phyloP scores from a whole-genome alignment of 2,329 filamentous ascomycete species.

The Cyanodermella asteris region DNA sequence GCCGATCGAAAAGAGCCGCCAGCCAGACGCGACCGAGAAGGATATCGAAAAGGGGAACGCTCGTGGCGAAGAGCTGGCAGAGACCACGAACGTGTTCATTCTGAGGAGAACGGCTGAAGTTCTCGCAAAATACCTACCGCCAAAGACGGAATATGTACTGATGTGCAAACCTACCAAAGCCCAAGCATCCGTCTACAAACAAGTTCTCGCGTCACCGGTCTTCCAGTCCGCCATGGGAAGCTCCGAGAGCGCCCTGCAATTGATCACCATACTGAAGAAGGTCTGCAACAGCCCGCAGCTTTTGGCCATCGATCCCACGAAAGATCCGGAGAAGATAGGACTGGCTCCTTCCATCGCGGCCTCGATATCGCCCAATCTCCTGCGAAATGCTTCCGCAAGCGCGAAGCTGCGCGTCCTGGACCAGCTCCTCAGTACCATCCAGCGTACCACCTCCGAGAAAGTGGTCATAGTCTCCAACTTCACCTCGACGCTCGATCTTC shows the following conservation, averaged over 20 bases:
- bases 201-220: constrained; percentile 40
- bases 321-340: constrained; percentile 23
- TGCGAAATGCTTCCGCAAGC: constrained; percentile 34
- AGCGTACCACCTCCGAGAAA: constrained; percentile 41
- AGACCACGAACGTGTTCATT: constrained; percentile 41
- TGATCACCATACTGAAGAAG: constrained; percentile 54
- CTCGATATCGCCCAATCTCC: constrained; percentile 31
- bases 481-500: constrained; percentile 47
- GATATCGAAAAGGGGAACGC: constrained; percentile 43
- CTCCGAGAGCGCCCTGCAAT: constrained; percentile 39
- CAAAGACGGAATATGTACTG: constrained; percentile 45
- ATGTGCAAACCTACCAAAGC: constrained; percentile 40
- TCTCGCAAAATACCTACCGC: constrained; percentile 41
- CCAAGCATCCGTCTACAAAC: constrained; percentile 39
- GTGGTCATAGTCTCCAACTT: constrained; percentile 59
- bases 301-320: constrained; percentile 28
- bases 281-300: constrained; percentile 50
- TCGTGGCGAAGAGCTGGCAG: constrained; percentile 36
- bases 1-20: constrained; percentile 40
- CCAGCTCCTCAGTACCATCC: constrained; percentile 38
- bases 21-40: constrained; percentile 37
- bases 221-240: constrained; percentile 41
- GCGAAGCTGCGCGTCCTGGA: constrained; percentile 47
- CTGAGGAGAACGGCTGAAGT: constrained; percentile 44
- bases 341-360: constrained; percentile 26